Conservation (phyloP, 129 eudicot genomes). For the Escallonia herrerae region DNA sequence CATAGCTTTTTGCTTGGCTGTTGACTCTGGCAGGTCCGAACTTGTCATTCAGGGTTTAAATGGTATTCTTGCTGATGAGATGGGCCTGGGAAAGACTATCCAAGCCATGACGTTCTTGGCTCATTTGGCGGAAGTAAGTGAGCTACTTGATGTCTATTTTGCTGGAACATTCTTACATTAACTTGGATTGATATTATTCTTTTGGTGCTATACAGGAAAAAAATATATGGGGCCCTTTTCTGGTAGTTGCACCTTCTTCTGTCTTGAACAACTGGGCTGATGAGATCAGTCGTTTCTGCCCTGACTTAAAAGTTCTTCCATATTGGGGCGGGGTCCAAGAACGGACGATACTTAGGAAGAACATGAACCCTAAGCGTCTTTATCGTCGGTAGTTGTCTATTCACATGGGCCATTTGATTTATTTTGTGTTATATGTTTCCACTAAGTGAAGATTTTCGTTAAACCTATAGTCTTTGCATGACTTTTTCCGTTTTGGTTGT, state of each 20-base stretch:
- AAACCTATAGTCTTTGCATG: slow-evolving; percentile 2
- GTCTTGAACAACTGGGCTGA: slow-evolving; percentile 99
- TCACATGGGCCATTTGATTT: background rate
- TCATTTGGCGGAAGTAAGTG: slow-evolving; percentile 91
- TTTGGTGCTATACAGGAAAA: slow-evolving; percentile 53
- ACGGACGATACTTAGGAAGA: slow-evolving; percentile 77
- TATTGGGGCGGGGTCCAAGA: slow-evolving; percentile 96
- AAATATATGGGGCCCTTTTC: slow-evolving; percentile 98
- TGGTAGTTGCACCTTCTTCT: slow-evolving; percentile 97
- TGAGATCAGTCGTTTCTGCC: slow-evolving; percentile 94
- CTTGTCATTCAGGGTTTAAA: slow-evolving; percentile 66
- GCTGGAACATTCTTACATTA: slow-evolving; percentile 3
- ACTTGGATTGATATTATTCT: background rate
- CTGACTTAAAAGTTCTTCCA: slow-evolving; percentile 88
- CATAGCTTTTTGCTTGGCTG: slow-evolving; percentile 2
- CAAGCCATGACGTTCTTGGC: slow-evolving; percentile 99
- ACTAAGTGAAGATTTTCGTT: background rate
- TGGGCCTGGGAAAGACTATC: slow-evolving; percentile 98
- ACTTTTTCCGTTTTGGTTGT: background rate
- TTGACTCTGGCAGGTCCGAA: slow-evolving; percentile 1
- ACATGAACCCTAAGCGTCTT: slow-evolving; percentile 90
- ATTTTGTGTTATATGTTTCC: background rate
- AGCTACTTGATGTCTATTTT: slow-evolving; percentile 5
- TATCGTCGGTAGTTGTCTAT: slow-evolving; percentile 64
- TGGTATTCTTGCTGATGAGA: slow-evolving; percentile 99